Percentiles rank a stretch among this genome's conserved stretches.
These are phyloP conservation scores for Erodium moschatum DNA, from an alignment of 441 rosid species.

Conservation along the genomic window DNA sequence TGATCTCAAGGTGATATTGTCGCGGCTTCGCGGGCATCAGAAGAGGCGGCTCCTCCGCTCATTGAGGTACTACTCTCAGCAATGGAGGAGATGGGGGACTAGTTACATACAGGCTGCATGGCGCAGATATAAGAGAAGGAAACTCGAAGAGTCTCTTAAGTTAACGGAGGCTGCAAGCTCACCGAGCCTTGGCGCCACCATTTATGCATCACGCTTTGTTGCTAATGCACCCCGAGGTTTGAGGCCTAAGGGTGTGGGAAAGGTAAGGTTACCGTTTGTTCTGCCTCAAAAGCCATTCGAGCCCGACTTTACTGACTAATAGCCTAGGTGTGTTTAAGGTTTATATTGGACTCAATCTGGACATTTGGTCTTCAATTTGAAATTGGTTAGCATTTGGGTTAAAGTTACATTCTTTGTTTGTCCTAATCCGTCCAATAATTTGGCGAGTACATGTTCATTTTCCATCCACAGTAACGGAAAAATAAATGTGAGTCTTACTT, in stretches of 20 bases:
- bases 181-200: not conserved
- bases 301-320: not conserved
- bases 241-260: not conserved
- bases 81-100: conserved; percentile 21
- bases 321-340: too few species aligned
- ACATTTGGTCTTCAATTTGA: too few species aligned
- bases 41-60: conserved; percentile 19
- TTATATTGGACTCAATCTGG: too few species aligned
- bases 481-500: too few species aligned
- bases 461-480: too few species aligned
- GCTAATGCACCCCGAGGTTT: not conserved
- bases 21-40: conserved; percentile 17
- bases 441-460: too few species aligned
- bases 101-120: conserved; percentile 15
- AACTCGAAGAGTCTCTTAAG: conserved; percentile 7
- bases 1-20: conserved; percentile 35
- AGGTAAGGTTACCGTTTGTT: not conserved
- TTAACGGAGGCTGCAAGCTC: not conserved
- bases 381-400: too few species aligned
- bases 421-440: too few species aligned
- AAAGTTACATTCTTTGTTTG: too few species aligned
- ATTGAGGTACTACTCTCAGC: conserved; percentile 21
- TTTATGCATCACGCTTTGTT: not conserved
- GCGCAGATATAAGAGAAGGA: not conserved
- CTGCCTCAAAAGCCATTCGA: not conserved